These are phyloP conservation scores for Prunus dulcis DNA, from an alignment of 306 rosid genomes.

Conservation along the genomic window DNA sequence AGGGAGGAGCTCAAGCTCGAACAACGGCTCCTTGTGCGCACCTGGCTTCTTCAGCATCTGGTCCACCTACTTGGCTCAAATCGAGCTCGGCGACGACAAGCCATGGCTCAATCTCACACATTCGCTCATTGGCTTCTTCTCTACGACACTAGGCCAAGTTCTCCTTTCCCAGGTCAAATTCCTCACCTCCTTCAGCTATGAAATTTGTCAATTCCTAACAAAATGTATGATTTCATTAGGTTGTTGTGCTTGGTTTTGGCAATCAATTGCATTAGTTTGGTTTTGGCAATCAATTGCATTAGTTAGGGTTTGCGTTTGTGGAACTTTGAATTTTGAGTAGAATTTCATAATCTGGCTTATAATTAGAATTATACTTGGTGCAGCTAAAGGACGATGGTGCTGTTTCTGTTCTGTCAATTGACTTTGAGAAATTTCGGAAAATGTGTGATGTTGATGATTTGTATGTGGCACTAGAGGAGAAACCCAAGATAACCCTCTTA, in stretches of 20 bases:
- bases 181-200: background rate
- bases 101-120: slow-evolving; percentile 53
- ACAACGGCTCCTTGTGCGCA: slow-evolving; percentile 24
- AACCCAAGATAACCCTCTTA: slow-evolving; percentile 66
- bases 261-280: background rate
- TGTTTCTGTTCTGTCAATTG: slow-evolving; percentile 49
- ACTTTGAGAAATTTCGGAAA: slow-evolving; percentile 59
- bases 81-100: slow-evolving; percentile 58
- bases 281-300: background rate
- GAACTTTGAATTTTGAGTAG: background rate
- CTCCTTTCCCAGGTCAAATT: slow-evolving; percentile 55
- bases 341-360: background rate
- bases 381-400: slow-evolving; percentile 51
- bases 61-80: slow-evolving; percentile 55
- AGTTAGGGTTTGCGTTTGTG: background rate
- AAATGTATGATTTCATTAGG: background rate
- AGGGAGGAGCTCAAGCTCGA: slow-evolving; percentile 17
- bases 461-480: slow-evolving; percentile 54
- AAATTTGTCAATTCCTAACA: background rate
- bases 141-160: slow-evolving; percentile 42
- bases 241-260: background rate
- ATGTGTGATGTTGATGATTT: slow-evolving; percentile 42
- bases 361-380: background rate
- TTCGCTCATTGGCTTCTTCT: slow-evolving; percentile 57
- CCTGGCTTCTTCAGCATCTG: slow-evolving; percentile 27